Percentiles rank a stretch among this genome's conserved stretches.
Evolutionary conservation across 345 rosid genomes (phyloP).

Genomic region (Durio zibethinus): DNA sequence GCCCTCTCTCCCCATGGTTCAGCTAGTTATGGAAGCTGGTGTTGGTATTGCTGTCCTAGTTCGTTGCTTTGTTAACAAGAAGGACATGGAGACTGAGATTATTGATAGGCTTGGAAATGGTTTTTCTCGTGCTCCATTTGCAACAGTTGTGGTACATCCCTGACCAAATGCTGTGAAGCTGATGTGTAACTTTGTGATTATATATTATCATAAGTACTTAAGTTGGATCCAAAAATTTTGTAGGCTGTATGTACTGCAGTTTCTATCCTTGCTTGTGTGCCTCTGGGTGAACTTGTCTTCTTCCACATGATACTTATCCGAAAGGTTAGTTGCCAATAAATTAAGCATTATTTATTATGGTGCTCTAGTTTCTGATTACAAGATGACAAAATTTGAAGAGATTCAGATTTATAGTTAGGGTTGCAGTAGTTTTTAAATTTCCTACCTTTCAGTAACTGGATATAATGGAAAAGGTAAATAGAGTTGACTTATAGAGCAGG

Average conservation of each 20-base stretch:
- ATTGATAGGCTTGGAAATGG: slow-evolving; percentile 96
- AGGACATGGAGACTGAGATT: slow-evolving; percentile 80
- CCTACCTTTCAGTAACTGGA: not conserved
- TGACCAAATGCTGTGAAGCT: not conserved
- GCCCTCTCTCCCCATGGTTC: slow-evolving; percentile 12
- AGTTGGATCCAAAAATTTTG: slow-evolving; percentile 26
- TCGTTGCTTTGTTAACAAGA: slow-evolving; percentile 80
- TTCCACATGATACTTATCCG: slow-evolving; percentile 90
- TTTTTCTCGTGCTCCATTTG: slow-evolving; percentile 93
- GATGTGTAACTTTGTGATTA: slow-evolving; percentile 1
- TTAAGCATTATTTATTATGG: not conserved
- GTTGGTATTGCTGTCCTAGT: slow-evolving; percentile 89
- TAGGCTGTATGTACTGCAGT: slow-evolving; percentile 87
- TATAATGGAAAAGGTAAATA: not conserved
- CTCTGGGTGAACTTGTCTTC: slow-evolving; percentile 91
- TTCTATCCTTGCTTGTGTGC: slow-evolving; percentile 85
- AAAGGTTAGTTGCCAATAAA: slow-evolving; percentile 54
- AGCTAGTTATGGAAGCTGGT: slow-evolving; percentile 88
- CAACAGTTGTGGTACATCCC: slow-evolving; percentile 81
- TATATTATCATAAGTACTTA: slow-evolving; percentile 14
- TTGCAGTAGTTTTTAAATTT: not conserved
- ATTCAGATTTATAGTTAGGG: not conserved
- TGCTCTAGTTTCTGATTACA: not conserved
- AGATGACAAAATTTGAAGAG: not conserved
- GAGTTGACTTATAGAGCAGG: not conserved